Base-by-base conservation (phyloP, 2,329 filamentous ascomycete genomes). In the Fusarium temperatum region DNA sequence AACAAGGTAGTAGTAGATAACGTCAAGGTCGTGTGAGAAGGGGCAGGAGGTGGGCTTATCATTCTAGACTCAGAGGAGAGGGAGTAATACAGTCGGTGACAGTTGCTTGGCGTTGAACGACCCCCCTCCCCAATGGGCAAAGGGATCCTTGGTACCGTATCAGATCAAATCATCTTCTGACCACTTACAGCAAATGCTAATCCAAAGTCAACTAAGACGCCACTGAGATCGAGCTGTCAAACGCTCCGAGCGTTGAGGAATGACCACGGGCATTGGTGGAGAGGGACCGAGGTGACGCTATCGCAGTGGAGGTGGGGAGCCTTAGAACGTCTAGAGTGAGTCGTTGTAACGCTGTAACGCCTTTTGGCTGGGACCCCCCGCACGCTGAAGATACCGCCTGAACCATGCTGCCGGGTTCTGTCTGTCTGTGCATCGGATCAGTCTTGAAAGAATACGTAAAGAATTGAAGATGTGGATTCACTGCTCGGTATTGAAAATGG, bases 31-130 rank as follows among this genome's bases (percentile, higher is more conserved):
- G 53, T 54, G 67, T 63, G 67, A 66, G 68, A 73, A 74, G 74
- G 72, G 75, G 72, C 72, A 66, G 72, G 65, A 72, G 59, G 73
- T 74, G 71, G 69, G 76, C 76, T 78, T 76, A 78, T 78, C 76
- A 74, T 74, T 58, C 54, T 70, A 55, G 64, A 32, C 51, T 42
- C 39, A 30, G 36, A 24, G 20, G 38, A 32, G 36, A 30, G 32
- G 45, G 48, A 63, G 65, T 45, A 54, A 48, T 63, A 65, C 51
- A 45, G 45, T 71, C 62, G 64, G 63, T 74, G 66, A 76, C 68
- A 50, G 51, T 56, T 63, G 62, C 75, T 77, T 77, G 75, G 66
- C 66, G 66, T 63, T 68, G 64, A 68, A 68, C 56, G 42, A 55
- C 26, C 36, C 65, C 26, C 15, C 32, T 17, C 32, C 47, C 65